Base-by-base conservation (phyloP, 2,329 filamentous ascomycete species). In the Fusarium mangiferae region DNA sequence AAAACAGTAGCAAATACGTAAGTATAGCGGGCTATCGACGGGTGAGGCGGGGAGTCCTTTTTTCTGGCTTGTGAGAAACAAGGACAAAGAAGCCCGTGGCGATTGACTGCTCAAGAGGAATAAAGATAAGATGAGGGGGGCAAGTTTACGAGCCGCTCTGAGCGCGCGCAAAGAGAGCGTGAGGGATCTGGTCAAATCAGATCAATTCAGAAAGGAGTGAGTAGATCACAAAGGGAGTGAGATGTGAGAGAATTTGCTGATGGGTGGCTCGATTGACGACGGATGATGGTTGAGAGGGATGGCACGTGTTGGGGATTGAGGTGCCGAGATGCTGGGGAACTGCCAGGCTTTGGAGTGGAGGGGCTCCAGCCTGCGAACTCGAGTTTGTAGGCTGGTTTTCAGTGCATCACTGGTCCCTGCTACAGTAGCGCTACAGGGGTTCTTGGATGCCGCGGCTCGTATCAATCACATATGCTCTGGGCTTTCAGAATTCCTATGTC, bases 241-340 rank as follows among this genome's bases (percentile, higher is more conserved):
- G 54, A 65, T 54, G 41, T 55, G 60, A 77, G 65, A 62, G 68
- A 73, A 66, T 70, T 72, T 57, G 62, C 51, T 69, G 62, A 36
- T 62, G 55, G 42, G 65, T 68, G 66, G 66, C 66, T 68, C 66
- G 74, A 68, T 72, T 69, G 72, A 75, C 70, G 72, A 75, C 74
- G 63, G 75, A 75, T 74, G 69, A 76, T 74, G 74, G 76, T 78
- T 78, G 76, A 78, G 76, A 78, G 76, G 58, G 58, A 74, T 72
- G 66, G 73, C 76, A 78, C 76, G 76, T 78, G 76, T 78, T 78
- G 76, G 75, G 76, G 66, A 65, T 63, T 68, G 60, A 77, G 76
- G 66, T 77, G 73, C 76, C 76, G 69, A 75, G 71, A 71, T 72
- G 67, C 70, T 73, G 70, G 70, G 70, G 63, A 70, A 54, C 41